These are phyloP conservation scores for Hymenoscyphus infarciens DNA, from an alignment of 2,329 filamentous ascomycete genomes.

Conservation along the genomic window DNA sequence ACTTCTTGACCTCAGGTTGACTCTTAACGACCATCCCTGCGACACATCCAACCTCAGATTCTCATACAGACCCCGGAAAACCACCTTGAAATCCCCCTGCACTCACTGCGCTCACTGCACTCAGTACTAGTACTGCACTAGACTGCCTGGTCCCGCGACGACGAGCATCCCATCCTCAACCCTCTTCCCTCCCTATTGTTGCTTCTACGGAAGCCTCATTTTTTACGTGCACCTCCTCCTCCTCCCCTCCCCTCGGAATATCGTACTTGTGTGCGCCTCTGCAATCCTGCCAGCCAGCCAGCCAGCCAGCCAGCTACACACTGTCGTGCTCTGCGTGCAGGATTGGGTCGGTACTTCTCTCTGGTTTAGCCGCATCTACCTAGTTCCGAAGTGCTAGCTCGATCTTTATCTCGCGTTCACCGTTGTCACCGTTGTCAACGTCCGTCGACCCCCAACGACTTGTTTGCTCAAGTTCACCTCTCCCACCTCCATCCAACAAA, in stretches of 20 bases:
- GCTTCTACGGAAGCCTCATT: neutral
- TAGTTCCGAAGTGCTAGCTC: conserved; percentile 5
- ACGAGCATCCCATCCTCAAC: conserved; percentile 1
- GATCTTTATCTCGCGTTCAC: conserved; percentile 5
- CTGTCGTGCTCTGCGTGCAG: conserved; percentile 1
- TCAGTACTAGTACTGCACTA: too few relatives aligned
- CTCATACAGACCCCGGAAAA: conserved; percentile 7
- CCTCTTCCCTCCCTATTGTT: neutral
- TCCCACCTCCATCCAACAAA: neutral
- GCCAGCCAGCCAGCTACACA: neutral
- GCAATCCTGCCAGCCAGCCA: neutral
- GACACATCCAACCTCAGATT: conserved; percentile 6
- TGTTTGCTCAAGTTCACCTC: conserved; percentile 1
- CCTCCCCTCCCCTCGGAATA: neutral
- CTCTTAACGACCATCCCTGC: conserved; percentile 5
- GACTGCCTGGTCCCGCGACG: neutral
- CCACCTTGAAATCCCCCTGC: neutral
- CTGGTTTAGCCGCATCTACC: conserved; percentile 11
- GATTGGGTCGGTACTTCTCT: neutral
- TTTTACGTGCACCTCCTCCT: neutral
- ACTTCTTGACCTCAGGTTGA: too few relatives aligned
- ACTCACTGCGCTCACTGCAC: neutral
- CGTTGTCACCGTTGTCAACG: neutral
- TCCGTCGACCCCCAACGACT: neutral
- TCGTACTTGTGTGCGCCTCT: neutral